phyloP scores from a whole-genome alignment of 805 yeast genomes.

The Saccharomycopsis oosterbeekiorum region DNA sequence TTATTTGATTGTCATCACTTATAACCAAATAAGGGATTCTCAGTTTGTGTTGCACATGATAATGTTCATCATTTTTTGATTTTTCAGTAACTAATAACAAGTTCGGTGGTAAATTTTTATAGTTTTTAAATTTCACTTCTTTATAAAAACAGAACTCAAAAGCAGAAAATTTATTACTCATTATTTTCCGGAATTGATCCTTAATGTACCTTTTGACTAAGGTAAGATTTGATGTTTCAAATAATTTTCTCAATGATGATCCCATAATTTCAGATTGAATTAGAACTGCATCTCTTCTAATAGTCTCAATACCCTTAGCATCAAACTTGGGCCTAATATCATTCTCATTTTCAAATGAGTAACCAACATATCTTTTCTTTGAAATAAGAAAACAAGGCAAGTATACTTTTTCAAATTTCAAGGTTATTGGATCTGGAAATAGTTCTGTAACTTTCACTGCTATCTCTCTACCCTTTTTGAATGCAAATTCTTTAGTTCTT shows the following conservation, averaged over 20 bases:
- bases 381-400: slow-evolving; percentile 75
- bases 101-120: slow-evolving; percentile 86
- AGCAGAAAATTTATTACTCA: slow-evolving; percentile 51
- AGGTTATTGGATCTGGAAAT: slow-evolving; percentile 72
- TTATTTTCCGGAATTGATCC: slow-evolving; percentile 56
- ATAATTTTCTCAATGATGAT: slow-evolving; percentile 53
- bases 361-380: slow-evolving; percentile 89
- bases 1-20: slow-evolving; percentile 38
- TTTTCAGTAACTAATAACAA: slow-evolving; percentile 67
- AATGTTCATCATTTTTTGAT: slow-evolving; percentile 53
- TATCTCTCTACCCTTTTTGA: slow-evolving; percentile 60
- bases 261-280: slow-evolving; percentile 82
- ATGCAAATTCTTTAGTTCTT: slow-evolving; percentile 65
- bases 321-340: slow-evolving; percentile 64
- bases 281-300: slow-evolving; percentile 89
- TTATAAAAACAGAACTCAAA: slow-evolving; percentile 88
- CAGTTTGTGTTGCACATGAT: slow-evolving; percentile 82
- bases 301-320: slow-evolving; percentile 95
- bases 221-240: slow-evolving; percentile 65
- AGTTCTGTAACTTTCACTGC: slow-evolving; percentile 50
- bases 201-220: slow-evolving; percentile 55
- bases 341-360: slow-evolving; percentile 50
- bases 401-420: slow-evolving; percentile 90
- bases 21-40: slow-evolving; percentile 81
- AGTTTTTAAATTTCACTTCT: slow-evolving; percentile 78